A percentile compares a stretch with the other conserved stretches of the same genome.
Evolutionary conservation across 1,284 basidiomycete genomes (phyloP).

Genomic region (Volvariella volvacea): DNA sequence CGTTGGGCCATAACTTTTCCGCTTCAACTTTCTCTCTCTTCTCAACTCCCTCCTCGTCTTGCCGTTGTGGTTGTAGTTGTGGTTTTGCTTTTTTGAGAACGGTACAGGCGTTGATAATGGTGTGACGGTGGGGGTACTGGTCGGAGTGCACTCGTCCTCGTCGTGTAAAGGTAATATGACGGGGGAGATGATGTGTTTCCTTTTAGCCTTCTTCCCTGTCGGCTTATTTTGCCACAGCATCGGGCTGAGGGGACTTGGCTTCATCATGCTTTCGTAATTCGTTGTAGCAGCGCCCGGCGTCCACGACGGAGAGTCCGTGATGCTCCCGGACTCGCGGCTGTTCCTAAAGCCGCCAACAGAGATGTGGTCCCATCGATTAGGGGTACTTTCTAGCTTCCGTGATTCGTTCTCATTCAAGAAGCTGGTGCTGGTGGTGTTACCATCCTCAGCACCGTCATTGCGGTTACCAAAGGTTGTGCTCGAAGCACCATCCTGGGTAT

Average conservation of each 20-base stretch:
- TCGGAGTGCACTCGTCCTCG: conserved; percentile 43
- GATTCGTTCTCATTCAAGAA: conserved; percentile 7
- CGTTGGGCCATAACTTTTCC: conserved; percentile 40
- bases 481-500: conserved; percentile 17
- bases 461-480: conserved; percentile 11
- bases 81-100: conserved; percentile 26
- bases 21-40: conserved; percentile 57
- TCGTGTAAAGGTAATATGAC: conserved; percentile 51
- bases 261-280: conserved; percentile 40
- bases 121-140: conserved; percentile 16
- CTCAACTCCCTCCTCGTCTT: conserved; percentile 52
- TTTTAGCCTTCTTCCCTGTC: conserved; percentile 14
- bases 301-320: conserved; percentile 30
- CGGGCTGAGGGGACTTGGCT: conserved; percentile 47
- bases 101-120: conserved; percentile 17
- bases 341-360: conserved; percentile 70
- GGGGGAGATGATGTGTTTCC: conserved; percentile 37
- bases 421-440: conserved; percentile 5
- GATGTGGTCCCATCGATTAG: conserved; percentile 68
- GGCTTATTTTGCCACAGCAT: conserved; percentile 47
- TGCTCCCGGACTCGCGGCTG: conserved; percentile 40
- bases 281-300: conserved; percentile 14
- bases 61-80: conserved; percentile 24
- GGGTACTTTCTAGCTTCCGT: conserved; percentile 12
- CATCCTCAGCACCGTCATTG: conserved; percentile 7